phyloP scores from a whole-genome alignment of 2,329 filamentous ascomycete genomes.

The Gyromitra esculenta region DNA sequence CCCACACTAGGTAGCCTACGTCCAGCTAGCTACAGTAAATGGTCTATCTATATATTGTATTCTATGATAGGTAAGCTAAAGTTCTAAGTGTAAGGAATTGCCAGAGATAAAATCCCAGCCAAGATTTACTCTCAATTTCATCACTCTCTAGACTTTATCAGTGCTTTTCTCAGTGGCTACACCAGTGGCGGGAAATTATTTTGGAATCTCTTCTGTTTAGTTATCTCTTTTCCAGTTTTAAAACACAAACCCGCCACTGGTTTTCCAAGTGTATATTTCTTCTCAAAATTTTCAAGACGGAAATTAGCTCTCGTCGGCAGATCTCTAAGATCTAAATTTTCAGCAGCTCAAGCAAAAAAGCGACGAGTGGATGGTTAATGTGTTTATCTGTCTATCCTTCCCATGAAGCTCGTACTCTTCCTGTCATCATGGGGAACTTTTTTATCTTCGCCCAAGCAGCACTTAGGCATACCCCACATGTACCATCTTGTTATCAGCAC shows the following conservation, averaged over 20 bases:
- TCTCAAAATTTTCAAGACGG: background rate
- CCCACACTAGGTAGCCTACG: too few species aligned
- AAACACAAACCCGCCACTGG: too few species aligned
- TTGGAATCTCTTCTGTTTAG: background rate
- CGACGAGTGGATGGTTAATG: background rate
- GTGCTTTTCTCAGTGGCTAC: background rate
- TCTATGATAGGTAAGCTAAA: too few species aligned
- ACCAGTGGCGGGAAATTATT: background rate
- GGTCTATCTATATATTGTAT: too few species aligned
- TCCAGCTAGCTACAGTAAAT: too few species aligned
- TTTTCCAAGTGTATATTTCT: background rate
- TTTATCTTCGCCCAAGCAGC: too few species aligned
- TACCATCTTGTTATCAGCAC: too few species aligned
- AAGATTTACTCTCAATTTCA: background rate
- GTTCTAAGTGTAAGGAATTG: background rate
- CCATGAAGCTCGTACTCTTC: too few species aligned
- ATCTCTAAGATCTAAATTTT: background rate
- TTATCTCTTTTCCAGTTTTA: background rate
- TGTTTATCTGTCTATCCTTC: background rate
- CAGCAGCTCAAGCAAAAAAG: background rate
- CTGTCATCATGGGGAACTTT: too few species aligned
- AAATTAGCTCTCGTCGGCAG: background rate
- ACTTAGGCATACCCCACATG: too few species aligned
- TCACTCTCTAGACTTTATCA: background rate
- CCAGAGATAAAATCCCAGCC: background rate